A percentile compares a stretch with the other conserved stretches of the same genome.
phyloP scores from a whole-genome alignment of 768 basidiomycete genomes.

The Ephemerocybe angulata region DNA sequence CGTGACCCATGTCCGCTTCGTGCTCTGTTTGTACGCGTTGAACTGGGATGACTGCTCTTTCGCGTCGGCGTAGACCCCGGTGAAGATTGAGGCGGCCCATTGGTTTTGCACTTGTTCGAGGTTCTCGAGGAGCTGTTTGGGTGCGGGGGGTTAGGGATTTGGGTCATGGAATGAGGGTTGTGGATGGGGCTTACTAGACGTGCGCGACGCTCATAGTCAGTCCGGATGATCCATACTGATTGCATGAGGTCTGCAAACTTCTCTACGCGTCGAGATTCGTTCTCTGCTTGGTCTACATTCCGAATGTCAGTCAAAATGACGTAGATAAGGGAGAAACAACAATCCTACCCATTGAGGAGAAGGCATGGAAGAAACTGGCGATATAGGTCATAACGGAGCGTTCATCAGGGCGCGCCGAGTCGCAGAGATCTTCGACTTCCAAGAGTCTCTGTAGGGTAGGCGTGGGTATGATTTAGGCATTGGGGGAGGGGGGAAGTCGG shows the following conservation, averaged over 20 bases:
- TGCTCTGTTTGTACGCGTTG: slow-evolving; percentile 77
- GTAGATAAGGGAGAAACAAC: not conserved
- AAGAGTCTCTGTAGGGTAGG: slow-evolving; percentile 68
- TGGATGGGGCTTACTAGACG: slow-evolving; percentile 51
- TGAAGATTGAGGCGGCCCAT: slow-evolving; percentile 67
- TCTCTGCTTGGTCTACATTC: slow-evolving; percentile 83
- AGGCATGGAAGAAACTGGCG: slow-evolving; percentile 96
- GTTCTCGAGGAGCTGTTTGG: slow-evolving; percentile 56
- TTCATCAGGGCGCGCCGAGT: slow-evolving; percentile 86
- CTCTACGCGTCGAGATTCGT: slow-evolving; percentile 87
- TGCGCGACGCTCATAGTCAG: slow-evolving; percentile 90
- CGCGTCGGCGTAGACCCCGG: slow-evolving; percentile 77
- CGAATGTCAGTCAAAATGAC: slow-evolving; percentile 7
- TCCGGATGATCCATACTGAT: slow-evolving; percentile 80
- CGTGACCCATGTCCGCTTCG: slow-evolving; percentile 82
- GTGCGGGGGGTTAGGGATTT: slow-evolving; percentile 9
- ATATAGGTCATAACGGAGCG: slow-evolving; percentile 98
- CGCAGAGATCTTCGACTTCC: slow-evolving; percentile 94
- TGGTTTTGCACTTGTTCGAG: slow-evolving; percentile 62
- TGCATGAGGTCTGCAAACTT: slow-evolving; percentile 97
- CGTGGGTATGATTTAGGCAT: slow-evolving; percentile 1
- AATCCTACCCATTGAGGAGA: slow-evolving; percentile 87
- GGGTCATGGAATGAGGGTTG: slow-evolving; percentile 4
- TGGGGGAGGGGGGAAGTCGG: slow-evolving; percentile 9
- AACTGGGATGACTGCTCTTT: slow-evolving; percentile 73